Conservation (phyloP, 1,284 basidiomycete genomes). For the Naganishia cerealis region DNA sequence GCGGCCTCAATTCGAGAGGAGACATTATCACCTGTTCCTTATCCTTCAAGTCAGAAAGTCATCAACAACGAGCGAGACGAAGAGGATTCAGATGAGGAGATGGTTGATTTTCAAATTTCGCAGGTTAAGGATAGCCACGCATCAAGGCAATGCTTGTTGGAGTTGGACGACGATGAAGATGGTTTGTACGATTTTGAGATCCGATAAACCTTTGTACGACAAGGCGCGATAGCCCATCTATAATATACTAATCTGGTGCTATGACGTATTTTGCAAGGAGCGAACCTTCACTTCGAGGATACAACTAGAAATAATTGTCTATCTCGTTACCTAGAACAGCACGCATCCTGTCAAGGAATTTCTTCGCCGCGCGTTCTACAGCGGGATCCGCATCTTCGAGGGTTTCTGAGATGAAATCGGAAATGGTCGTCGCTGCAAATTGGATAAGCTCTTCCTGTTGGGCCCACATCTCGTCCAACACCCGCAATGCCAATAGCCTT, state of each 20-base stretch:
- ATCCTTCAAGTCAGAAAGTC: background rate
- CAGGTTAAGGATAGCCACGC: background rate
- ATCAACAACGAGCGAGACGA: background rate
- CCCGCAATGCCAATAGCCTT: slow-evolving; percentile 69
- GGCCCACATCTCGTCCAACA: slow-evolving; percentile 72
- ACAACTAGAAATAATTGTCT: slow-evolving; percentile 26
- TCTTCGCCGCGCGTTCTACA: slow-evolving; percentile 53
- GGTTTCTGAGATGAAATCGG: slow-evolving; percentile 57
- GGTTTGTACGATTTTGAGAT: slow-evolving; percentile 1
- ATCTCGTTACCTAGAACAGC: slow-evolving; percentile 26
- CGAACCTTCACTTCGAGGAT: background rate
- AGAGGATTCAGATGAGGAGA: background rate
- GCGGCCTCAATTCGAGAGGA: background rate
- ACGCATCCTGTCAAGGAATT: slow-evolving; percentile 51
- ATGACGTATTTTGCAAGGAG: background rate
- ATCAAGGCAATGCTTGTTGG: background rate
- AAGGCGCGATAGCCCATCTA: background rate
- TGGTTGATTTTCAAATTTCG: background rate
- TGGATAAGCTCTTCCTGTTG: slow-evolving; percentile 63
- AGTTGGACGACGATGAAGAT: slow-evolving; percentile 20
- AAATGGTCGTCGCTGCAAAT: slow-evolving; percentile 58
- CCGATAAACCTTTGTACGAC: background rate
- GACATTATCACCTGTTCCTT: background rate
- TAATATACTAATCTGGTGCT: background rate
- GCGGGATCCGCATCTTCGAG: slow-evolving; percentile 57